These are phyloP conservation scores for Pistacia vera DNA, from an alignment of 345 rosid genomes.

Conservation along the genomic window DNA sequence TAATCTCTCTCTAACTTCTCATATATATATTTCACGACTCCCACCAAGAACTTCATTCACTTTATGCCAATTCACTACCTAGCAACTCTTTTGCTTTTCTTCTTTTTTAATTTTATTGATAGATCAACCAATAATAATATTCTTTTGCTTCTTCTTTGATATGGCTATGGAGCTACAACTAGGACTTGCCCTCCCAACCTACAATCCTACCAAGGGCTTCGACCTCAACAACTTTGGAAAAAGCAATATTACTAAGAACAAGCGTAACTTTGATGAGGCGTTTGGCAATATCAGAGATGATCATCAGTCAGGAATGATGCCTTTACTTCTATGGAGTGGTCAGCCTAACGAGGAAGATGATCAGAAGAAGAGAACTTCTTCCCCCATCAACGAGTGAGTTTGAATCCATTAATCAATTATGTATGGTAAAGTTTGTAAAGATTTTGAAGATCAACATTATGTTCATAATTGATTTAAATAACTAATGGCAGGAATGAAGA, in stretches of 20 bases:
- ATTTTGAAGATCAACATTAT: neutral
- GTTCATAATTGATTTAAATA: neutral
- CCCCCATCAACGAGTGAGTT: conserved; percentile 42
- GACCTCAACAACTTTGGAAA: conserved; percentile 21
- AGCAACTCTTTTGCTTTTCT: neutral
- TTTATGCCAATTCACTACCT: neutral
- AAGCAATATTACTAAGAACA: conserved; percentile 14
- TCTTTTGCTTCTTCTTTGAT: neutral
- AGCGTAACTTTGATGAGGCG: conserved; percentile 41
- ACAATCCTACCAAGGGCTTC: conserved; percentile 13
- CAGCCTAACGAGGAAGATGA: conserved; percentile 62
- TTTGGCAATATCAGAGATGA: conserved; percentile 15
- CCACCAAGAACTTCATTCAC: conserved; percentile 14
- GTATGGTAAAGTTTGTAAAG: too few species aligned
- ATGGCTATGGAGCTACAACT: conserved; percentile 70
- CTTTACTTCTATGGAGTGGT: conserved; percentile 44
- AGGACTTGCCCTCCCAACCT: conserved; percentile 43
- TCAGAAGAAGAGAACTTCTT: conserved; percentile 26
- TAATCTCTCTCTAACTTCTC: conserved; percentile 9
- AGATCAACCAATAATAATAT: neutral
- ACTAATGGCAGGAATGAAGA: conserved; percentile 19
- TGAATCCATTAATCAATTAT: too few species aligned
- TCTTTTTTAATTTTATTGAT: neutral
- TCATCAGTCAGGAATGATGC: conserved; percentile 11
- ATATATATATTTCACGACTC: conserved; percentile 4